Conservation (phyloP, 768 basidiomycete genomes). For the Xerocomus spinulosus region DNA sequence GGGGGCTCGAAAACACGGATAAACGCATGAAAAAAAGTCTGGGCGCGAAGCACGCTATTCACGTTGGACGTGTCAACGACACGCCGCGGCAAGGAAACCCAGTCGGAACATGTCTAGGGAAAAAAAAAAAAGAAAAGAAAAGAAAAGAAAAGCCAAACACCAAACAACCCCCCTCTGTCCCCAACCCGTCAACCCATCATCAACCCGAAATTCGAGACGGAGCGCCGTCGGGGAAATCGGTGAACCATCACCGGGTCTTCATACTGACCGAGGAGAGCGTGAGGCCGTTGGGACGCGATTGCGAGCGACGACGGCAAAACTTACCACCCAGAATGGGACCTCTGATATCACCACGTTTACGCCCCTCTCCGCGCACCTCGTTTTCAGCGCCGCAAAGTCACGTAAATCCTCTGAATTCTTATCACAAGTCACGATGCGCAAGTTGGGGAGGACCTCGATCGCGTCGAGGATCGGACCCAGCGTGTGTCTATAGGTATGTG, state of each 20-base stretch:
- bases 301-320: conserved; percentile 10
- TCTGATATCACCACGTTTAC: conserved; percentile 27
- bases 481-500: conserved; percentile 18
- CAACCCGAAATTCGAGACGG: conserved; percentile 33
- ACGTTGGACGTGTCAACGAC: too few relatives aligned
- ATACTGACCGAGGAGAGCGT: conserved; percentile 18
- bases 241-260: conserved; percentile 35
- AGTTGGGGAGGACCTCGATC: conserved; percentile 29
- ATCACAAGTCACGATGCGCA: conserved; percentile 38
- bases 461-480: conserved; percentile 30
- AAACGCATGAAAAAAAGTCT: too few relatives aligned
- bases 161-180: background rate
- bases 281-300: background rate
- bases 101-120: too few relatives aligned
- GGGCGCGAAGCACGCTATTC: too few relatives aligned
- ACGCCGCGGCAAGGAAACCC: too few relatives aligned
- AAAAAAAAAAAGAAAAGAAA: too few relatives aligned
- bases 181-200: conserved; percentile 23
- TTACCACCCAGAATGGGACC: conserved; percentile 34
- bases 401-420: conserved; percentile 14
- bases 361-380: conserved; percentile 28
- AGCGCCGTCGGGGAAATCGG: conserved; percentile 35
- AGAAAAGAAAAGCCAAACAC: too few relatives aligned
- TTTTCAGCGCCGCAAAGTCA: conserved; percentile 23
- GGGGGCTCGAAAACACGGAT: too few relatives aligned